These are phyloP conservation scores for Microstegium vimineum DNA, from an alignment of 176 grass and related monocot genomes.

Conservation along the genomic window DNA sequence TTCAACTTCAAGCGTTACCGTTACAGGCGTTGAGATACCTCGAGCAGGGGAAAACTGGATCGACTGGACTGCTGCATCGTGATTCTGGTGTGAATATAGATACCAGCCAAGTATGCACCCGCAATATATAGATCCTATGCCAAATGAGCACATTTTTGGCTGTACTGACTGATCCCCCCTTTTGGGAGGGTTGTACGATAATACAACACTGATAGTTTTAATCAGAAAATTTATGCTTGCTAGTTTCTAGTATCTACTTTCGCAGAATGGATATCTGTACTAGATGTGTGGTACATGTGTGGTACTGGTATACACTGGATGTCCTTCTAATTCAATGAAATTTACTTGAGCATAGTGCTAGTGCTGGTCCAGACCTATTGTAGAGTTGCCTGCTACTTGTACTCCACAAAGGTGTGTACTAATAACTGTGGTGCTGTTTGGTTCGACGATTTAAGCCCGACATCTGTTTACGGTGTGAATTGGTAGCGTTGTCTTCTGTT, in stretches of 20 bases:
- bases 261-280: not conserved
- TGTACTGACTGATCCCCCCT: not conserved
- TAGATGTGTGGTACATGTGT: slow-evolving; percentile 3
- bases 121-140: not conserved
- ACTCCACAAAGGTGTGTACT: too few relatives aligned
- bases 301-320: not conserved
- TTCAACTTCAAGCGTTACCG: slow-evolving; percentile 96
- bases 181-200: not conserved
- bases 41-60: not conserved
- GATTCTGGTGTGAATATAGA: not conserved
- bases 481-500: too few relatives aligned
- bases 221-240: not conserved
- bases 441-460: too few relatives aligned
- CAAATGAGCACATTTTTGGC: not conserved
- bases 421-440: too few relatives aligned
- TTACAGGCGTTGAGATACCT: slow-evolving; percentile 55
- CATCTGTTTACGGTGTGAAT: too few relatives aligned
- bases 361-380: not conserved
- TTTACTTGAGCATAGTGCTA: not conserved
- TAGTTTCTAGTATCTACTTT: not conserved
- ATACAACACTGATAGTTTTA: not conserved
- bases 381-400: too few relatives aligned
- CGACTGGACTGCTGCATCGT: not conserved
- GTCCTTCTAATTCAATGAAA: not conserved
- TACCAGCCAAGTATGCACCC: not conserved